These are phyloP conservation scores for Lachnellula hyalina DNA, from an alignment of 2,329 filamentous ascomycete genomes.

Conservation along the genomic window DNA sequence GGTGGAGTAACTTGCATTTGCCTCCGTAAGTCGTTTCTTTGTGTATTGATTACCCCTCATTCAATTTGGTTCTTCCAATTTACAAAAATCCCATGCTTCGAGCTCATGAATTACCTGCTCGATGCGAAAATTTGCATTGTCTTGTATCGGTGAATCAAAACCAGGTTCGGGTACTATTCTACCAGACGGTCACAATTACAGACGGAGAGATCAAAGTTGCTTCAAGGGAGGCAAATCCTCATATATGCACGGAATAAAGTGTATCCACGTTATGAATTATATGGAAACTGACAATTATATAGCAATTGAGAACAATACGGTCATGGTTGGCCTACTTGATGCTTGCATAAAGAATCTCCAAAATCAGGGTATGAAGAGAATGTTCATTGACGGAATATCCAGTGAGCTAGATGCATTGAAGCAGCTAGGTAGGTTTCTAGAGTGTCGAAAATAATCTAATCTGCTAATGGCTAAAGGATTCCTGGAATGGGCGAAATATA, in stretches of 20 bases:
- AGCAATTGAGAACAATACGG: slow-evolving; percentile 35
- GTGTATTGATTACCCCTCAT: not conserved
- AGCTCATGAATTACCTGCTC: no score
- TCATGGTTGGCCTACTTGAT: slow-evolving; percentile 50
- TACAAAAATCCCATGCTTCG: not conserved
- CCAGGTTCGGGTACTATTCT: no score
- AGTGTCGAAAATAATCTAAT: not conserved
- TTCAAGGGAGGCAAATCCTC: not conserved
- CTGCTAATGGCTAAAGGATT: slow-evolving; percentile 40
- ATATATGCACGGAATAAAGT: no score
- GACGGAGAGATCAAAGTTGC: no score
- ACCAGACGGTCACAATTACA: no score
- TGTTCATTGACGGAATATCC: slow-evolving; percentile 52
- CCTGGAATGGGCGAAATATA: slow-evolving; percentile 53
- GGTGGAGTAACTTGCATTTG: slow-evolving; percentile 58
- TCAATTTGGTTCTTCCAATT: not conserved
- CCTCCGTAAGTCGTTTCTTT: slow-evolving; percentile 42
- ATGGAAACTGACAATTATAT: slow-evolving; percentile 4
- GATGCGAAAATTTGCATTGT: no score
- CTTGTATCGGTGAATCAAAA: no score
- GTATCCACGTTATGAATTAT: not conserved
- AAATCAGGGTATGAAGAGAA: slow-evolving; percentile 45
- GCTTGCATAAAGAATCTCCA: slow-evolving; percentile 44
- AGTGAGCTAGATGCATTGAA: slow-evolving; percentile 46
- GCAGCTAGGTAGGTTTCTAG: slow-evolving; percentile 42